Evolutionary conservation across 305 asterid genomes (phyloP).

Genomic region (Ruellia speciosa): DNA sequence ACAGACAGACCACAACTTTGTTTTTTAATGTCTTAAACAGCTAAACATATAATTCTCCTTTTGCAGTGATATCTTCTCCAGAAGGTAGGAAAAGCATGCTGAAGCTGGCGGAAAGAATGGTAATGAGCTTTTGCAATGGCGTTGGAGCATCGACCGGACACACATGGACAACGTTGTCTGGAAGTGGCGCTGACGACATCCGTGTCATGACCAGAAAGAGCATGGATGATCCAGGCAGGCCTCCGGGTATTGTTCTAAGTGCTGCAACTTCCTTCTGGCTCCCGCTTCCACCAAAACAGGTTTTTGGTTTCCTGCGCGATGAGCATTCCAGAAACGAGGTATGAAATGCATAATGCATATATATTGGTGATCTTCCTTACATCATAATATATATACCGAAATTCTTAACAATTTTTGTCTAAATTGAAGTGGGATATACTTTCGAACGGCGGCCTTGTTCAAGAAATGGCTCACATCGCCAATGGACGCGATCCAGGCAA

Average conservation of each 20-base stretch:
- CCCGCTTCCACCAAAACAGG: slow-evolving; percentile 72
- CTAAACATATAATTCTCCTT: no score
- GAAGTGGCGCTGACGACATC: slow-evolving; percentile 67
- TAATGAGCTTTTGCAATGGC: slow-evolving; percentile 72
- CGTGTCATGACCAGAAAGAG: slow-evolving; percentile 95
- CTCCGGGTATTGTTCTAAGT: slow-evolving; percentile 91
- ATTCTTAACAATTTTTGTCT: neutral
- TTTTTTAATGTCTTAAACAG: no score
- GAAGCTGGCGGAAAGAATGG: slow-evolving; percentile 81
- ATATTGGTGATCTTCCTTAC: neutral
- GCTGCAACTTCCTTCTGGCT: slow-evolving; percentile 99
- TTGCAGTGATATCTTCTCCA: slow-evolving; percentile 61
- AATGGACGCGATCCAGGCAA: slow-evolving; percentile 91
- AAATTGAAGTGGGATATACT: slow-evolving; percentile 85
- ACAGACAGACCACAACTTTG: no score
- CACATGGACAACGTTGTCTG: slow-evolving; percentile 80
- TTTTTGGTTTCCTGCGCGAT: slow-evolving; percentile 70
- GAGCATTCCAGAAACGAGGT: slow-evolving; percentile 94
- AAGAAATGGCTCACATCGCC: slow-evolving; percentile 97
- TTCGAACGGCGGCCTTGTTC: slow-evolving; percentile 89
- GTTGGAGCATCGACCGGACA: slow-evolving; percentile 88
- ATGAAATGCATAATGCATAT: neutral
- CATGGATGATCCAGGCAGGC: slow-evolving; percentile 95
- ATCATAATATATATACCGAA: neutral
- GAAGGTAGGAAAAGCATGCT: slow-evolving; percentile 77